Conservation (phyloP, 23 red algal genomes). For the Gracilariopsis chorda region DNA sequence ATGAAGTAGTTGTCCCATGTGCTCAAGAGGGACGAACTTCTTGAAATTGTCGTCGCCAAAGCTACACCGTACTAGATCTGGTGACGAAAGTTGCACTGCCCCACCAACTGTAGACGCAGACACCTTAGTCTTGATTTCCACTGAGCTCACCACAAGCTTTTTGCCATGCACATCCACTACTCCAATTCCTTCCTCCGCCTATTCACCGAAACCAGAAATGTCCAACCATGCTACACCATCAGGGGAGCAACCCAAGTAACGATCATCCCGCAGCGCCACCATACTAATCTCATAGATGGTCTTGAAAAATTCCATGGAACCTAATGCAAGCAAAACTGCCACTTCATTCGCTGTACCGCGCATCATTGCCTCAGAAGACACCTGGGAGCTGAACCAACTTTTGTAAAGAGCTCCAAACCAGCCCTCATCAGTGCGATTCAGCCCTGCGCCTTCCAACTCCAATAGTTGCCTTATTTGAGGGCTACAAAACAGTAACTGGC, state of each 20-base stretch:
- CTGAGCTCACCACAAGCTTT: no score
- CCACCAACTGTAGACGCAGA: no score
- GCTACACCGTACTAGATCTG: no score
- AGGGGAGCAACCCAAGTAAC: background rate
- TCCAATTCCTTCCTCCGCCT: background rate
- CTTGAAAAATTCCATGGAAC: background rate
- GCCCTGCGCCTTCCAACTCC: background rate
- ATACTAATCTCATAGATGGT: background rate
- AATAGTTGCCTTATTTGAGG: background rate
- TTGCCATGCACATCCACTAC: background rate
- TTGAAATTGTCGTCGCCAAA: no score
- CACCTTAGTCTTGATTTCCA: no score
- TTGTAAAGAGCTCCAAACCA: background rate
- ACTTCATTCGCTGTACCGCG: background rate
- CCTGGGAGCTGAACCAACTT: background rate
- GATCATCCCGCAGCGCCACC: background rate
- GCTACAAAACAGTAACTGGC: background rate
- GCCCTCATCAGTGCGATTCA: background rate
- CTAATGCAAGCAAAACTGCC: background rate
- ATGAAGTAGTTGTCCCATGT: no score
- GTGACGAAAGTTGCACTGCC: no score
- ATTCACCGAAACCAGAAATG: background rate
- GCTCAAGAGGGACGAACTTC: no score
- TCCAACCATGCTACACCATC: background rate
- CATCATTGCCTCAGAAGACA: background rate